These are phyloP conservation scores for Ganoderma sinense DNA, from an alignment of 1,284 basidiomycete genomes.

Conservation along the genomic window DNA sequence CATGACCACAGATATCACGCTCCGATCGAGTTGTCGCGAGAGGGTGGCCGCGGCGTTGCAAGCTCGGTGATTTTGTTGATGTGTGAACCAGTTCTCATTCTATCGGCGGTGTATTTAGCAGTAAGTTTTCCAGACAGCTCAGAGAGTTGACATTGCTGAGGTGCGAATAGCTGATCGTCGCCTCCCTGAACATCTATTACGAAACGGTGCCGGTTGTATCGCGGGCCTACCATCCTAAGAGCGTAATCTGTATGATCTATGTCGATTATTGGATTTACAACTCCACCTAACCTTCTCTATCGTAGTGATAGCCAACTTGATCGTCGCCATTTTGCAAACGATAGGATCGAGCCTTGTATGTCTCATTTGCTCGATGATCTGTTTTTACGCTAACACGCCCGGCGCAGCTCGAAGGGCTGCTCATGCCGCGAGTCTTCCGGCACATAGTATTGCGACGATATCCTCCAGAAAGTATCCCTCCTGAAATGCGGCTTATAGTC, in stretches of 20 bases:
- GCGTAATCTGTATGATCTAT: neutral
- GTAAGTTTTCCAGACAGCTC: neutral
- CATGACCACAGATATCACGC: neutral
- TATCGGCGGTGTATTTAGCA: neutral
- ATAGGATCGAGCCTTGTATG: slow-evolving; percentile 3
- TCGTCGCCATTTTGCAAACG: neutral
- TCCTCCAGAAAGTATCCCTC: slow-evolving; percentile 10
- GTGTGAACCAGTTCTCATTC: slow-evolving; percentile 4
- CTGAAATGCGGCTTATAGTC: slow-evolving; percentile 22
- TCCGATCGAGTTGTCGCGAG: neutral
- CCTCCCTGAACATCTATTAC: slow-evolving; percentile 7
- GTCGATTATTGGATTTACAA: neutral
- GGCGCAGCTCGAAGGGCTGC: neutral
- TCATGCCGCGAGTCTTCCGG: slow-evolving; percentile 10
- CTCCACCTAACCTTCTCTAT: neutral
- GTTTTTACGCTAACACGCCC: neutral
- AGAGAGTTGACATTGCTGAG: no score
- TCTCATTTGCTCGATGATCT: neutral
- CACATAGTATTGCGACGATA: neutral
- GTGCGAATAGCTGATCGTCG: neutral
- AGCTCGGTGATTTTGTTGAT: neutral
- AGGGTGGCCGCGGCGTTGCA: neutral
- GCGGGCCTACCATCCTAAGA: neutral
- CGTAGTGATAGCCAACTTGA: neutral
- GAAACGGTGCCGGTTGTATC: neutral